phyloP scores from a whole-genome alignment of 306 rosid genomes.

The Vicia sativa region DNA sequence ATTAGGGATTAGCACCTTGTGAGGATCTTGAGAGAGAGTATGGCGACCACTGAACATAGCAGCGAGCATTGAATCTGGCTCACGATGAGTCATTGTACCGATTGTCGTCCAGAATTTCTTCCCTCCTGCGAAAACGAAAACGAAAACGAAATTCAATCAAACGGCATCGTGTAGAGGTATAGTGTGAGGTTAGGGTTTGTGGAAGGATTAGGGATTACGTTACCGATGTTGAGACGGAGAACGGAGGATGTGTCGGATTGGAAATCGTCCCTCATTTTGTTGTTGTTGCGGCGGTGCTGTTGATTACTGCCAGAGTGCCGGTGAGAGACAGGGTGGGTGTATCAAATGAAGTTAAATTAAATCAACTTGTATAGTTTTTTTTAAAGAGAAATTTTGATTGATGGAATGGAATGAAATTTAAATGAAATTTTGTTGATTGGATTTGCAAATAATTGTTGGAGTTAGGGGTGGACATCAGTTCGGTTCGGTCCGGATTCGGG shows the following conservation, averaged over 20 bases:
- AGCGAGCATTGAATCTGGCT: slow-evolving; percentile 92
- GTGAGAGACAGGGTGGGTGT: too few species aligned
- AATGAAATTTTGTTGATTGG: too few species aligned
- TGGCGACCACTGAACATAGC: slow-evolving; percentile 98
- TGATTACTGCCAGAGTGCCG: too few species aligned
- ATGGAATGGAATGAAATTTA: too few species aligned
- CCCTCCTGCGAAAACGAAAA: slow-evolving; percentile 58
- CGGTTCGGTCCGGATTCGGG: too few species aligned
- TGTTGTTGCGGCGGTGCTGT: not conserved
- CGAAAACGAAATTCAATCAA: not conserved
- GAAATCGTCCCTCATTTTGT: not conserved
- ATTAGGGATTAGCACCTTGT: slow-evolving; percentile 51
- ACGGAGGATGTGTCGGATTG: not conserved
- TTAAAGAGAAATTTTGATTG: too few species aligned
- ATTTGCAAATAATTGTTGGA: too few species aligned
- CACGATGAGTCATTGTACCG: slow-evolving; percentile 80
- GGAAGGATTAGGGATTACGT: not conserved
- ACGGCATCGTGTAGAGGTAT: not conserved
- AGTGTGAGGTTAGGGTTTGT: not conserved
- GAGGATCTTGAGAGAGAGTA: slow-evolving; percentile 60
- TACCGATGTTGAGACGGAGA: slow-evolving; percentile 12
- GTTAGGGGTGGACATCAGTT: too few species aligned
- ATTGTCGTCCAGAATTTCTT: slow-evolving; percentile 77
- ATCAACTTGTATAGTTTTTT: too few species aligned
- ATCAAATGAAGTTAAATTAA: too few species aligned